Percentiles rank a stretch among this genome's conserved stretches.
Evolutionary conservation across 805 yeast genomes (phyloP).

Genomic region (Lipomyces mesembrius): DNA sequence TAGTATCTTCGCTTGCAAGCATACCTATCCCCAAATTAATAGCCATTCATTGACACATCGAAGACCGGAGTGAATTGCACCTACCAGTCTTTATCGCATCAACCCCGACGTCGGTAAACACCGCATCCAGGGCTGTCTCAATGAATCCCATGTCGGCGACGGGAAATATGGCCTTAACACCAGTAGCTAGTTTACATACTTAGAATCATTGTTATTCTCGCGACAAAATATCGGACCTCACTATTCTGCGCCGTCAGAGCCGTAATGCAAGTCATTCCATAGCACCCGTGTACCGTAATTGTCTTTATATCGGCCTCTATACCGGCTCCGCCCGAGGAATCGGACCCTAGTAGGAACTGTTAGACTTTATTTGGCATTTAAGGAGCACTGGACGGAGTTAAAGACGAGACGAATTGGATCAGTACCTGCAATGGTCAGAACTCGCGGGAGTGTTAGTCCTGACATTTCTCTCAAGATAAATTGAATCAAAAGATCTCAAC

Average conservation of each 20-base stretch:
- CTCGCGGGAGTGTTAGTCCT: constrained; percentile 31
- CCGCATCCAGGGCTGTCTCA: constrained; percentile 55
- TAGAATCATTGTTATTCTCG: background rate
- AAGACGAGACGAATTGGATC: too few species aligned
- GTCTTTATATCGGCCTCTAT: constrained; percentile 88
- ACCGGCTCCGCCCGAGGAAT: constrained; percentile 90
- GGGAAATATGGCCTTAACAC: constrained; percentile 50
- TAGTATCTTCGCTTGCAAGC: constrained; percentile 60
- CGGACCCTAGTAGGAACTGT: constrained; percentile 58
- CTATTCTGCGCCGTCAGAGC: constrained; percentile 85
- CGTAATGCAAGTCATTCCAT: constrained; percentile 75
- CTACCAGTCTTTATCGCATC: constrained; percentile 66
- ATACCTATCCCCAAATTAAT: constrained; percentile 55
- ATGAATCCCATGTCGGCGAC: constrained; percentile 54
- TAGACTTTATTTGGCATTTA: too few species aligned
- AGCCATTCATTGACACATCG: too few species aligned
- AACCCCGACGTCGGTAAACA: constrained; percentile 63
- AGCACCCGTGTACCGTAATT: constrained; percentile 72
- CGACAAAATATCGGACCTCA: constrained; percentile 11
- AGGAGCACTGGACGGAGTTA: background rate
- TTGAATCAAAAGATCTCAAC: background rate
- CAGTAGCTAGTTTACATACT: constrained; percentile 42
- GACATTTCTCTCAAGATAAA: background rate
- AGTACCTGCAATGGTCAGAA: constrained; percentile 42
- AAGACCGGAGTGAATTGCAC: background rate